Evolutionary conservation across 345 rosid genomes (phyloP), one percentile per base, ranked within the genome.

Genomic region (Erucastrum elatum): DNA sequence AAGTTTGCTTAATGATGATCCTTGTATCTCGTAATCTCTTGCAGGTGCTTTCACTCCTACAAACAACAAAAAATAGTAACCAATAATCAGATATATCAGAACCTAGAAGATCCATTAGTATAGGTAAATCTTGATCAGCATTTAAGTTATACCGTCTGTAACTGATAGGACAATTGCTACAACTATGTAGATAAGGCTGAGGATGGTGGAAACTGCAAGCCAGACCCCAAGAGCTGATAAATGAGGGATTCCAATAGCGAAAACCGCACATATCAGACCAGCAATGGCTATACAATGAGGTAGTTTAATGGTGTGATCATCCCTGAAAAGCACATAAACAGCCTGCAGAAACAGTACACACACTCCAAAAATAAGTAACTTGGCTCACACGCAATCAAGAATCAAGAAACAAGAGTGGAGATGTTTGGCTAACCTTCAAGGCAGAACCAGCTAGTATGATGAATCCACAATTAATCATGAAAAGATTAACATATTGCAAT

Each of bases 211-310:
- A 76, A 93, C 82, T 37, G 87, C 98, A n/a, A 95, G 83, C 98
- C 97, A 95, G 58, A 87, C 9, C 70, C 98, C 84, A 31, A 95
- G 86, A 67, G 97, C 90, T 0, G 98, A 95, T 69, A 93, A 82
- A 85, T 91, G 91, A 68, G 99, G 98, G 72, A 87, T 88, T 49
- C 90, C 85, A 12, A 95, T 86, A 13, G 98, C 99, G 72, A 95
- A 95, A 73, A 87, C 16, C 29, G 72, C 80, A 76, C 91, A 89
- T 3, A 83, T 84, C 15, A 85, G 12, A 63, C 93, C 93, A 10
- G 87, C 80, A n/a, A 87, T 86, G 39, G 84, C 86, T 70, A 87
- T 87, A 56, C 64, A 89, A 76, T 87, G 76, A 15, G 93, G 91
- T 64, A 89, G 81, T 67, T 83, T 87, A 76, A 87, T 63, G 16